Evolutionary conservation across 2,329 filamentous ascomycete species (phyloP).

Genomic region (Biscogniauxia mediterranea): DNA sequence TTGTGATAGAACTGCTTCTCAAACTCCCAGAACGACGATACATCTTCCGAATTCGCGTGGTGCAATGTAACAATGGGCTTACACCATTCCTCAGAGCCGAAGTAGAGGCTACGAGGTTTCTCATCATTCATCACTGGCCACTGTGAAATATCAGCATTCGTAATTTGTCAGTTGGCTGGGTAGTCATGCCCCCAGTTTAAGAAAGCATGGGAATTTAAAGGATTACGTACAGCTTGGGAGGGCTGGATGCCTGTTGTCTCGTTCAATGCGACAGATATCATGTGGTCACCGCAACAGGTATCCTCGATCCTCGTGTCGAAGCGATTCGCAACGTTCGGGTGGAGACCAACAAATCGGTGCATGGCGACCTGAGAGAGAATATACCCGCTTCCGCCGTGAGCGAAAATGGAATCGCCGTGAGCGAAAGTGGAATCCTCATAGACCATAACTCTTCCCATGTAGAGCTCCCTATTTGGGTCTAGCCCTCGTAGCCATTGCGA

Average conservation of each 20-base stretch:
- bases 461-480: conserved; percentile 43
- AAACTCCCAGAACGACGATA: conserved; percentile 50
- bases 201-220: conserved; percentile 6
- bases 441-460: conserved; percentile 50
- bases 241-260: conserved; percentile 42
- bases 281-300: conserved; percentile 52
- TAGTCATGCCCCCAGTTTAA: not conserved
- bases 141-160: conserved; percentile 22
- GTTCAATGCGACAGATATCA: conserved; percentile 46
- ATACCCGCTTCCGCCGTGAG: conserved; percentile 57
- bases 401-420: conserved; percentile 51
- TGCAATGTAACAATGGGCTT: conserved; percentile 57
- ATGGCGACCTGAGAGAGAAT: conserved; percentile 52
- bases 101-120: conserved; percentile 51
- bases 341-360: conserved; percentile 41
- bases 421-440: conserved; percentile 45
- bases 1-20: conserved; percentile 40
- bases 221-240: conserved; percentile 39
- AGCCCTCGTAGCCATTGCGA: conserved; percentile 46
- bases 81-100: conserved; percentile 50
- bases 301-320: conserved; percentile 43
- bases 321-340: conserved; percentile 43
- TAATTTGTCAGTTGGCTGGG: conserved; percentile 9
- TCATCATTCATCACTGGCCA: conserved; percentile 57
- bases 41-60: conserved; percentile 50